These are phyloP conservation scores for Boletus barrowsii DNA, from an alignment of 768 basidiomycete species.

Conservation along the genomic window DNA sequence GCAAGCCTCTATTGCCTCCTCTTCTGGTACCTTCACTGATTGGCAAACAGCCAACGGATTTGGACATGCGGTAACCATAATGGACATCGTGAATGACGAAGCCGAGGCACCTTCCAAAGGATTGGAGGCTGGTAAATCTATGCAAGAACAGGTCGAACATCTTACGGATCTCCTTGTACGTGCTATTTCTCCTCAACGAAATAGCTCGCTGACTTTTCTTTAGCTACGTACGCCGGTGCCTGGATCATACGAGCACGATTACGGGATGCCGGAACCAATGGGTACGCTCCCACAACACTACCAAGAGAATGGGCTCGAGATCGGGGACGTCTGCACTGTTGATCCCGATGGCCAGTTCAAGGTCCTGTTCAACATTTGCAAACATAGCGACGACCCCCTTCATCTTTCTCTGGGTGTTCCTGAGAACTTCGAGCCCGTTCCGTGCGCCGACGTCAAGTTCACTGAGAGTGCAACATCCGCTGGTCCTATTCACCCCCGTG, in stretches of 20 bases:
- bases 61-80: conserved; percentile 83
- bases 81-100: conserved; percentile 50
- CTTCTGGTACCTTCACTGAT: conserved; percentile 76
- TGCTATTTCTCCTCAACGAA: neutral
- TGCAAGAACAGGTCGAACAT: conserved; percentile 78
- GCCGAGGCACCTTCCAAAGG: conserved; percentile 23
- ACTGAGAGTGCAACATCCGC: no score
- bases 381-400: neutral
- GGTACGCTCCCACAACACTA: neutral
- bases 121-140: conserved; percentile 42
- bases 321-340: neutral
- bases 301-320: neutral
- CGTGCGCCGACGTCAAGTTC: neutral
- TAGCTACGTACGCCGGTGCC: conserved; percentile 66
- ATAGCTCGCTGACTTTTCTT: neutral
- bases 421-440: neutral
- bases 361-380: neutral
- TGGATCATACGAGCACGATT: conserved; percentile 84
- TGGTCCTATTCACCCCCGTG: no score
- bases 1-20: conserved; percentile 89
- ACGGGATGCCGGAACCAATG: neutral
- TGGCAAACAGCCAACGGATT: conserved; percentile 90
- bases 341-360: neutral
- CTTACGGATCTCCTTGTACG: conserved; percentile 75
- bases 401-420: neutral